Base-by-base conservation (phyloP, 2,329 filamentous ascomycete genomes). In the Aspergillus viridinutans region DNA sequence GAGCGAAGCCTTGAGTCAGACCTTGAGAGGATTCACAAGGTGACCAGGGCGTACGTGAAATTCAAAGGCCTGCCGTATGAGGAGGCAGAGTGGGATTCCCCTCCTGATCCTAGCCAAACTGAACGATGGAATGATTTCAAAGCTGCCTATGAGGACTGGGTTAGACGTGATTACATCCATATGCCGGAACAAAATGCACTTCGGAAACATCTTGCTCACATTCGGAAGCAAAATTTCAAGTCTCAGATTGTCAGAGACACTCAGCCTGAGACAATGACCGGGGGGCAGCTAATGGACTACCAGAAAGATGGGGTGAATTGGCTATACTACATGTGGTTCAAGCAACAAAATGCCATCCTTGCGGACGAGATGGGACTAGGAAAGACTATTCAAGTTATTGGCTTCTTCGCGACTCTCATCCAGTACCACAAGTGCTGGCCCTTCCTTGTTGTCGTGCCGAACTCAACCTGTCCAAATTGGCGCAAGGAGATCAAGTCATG, bases 281-380 rank as follows among this genome's bases (percentile, higher is more conserved):
- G 90, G 38, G 92, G 92, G 25, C 85, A 92, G 62, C 79, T 97
- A 57, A 97, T 97, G 92, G 84, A 86, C 35, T 97, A 99, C 67
- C 94, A 99, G 71, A 77, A 95, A 48, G 90, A 97, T 58, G 94
- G 94, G 21, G 79, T 97, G 52, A 97, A 97, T 67, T 99, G 94
- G 92, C 83, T 99, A 2, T 87, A 96, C 58, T 92, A 90, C 71
- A 94, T 94, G 69, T 97, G 90, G 80, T 89, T 92, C 66, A 81
- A 84, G 52, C 82, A 87, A 64, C 87, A 90, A 68, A 97, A 94
- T 67, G 89, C 92, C 28, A 93, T 97, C 57, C 83, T 97, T 6
- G 94, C 94, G 0, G 94, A 99, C 69, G 94, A 99, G 70, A 99
- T 99, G 94, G 94, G 94, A 43, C 83, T 99, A 1, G 94, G 94